Base-by-base conservation (phyloP, 169 alveolate genomes). In the Plasmodium berghei region DNA sequence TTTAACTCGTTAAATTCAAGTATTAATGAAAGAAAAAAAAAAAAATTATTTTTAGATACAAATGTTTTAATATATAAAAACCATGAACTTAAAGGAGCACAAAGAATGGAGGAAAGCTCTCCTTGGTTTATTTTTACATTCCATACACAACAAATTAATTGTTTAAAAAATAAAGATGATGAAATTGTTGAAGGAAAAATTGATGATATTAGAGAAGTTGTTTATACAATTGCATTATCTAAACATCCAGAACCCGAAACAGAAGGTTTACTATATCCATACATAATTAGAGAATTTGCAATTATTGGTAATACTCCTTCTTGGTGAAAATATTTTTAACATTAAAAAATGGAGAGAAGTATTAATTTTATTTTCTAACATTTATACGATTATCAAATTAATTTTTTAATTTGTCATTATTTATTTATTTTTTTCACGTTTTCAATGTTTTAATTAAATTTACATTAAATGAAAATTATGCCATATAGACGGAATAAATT, bases 91-190 rank as follows among this genome's bases (percentile, higher is more conserved):
- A 95, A 90, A 59, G 98, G 98, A 88, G 93, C 73, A 14, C 85
- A 71, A 61, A 74, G 62, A 54, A 89, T 92, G 93, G 93, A 64
- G 52, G 97, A 91, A 54, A 93, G 92, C 14, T 80, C 94, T 20
- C 98, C 98, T n/a, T 93, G 96, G 95, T 94, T 96, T 61, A 93
- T 96, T 20, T 96, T 95, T 87, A 95, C 97, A 46, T 96, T 96
- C 80, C 94, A 93, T 20, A 93, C 97, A 10, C 98, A 96, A 70
- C 98, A 96, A 88, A 95, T 96, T 42, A 96, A 96, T 88, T 96
- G 97, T 66, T 85, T 96, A 62, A 88, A 96, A 49, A 95, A 95
- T 70, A 55, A 54, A 10, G 74, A 94, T 59, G 97, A 96, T 12
- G 80, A 88, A 72, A 89, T 95, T 18, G 71, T 93, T 20, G 96